Conservation (phyloP, 73 alveolate species). For the Paramecium biaurelia region DNA sequence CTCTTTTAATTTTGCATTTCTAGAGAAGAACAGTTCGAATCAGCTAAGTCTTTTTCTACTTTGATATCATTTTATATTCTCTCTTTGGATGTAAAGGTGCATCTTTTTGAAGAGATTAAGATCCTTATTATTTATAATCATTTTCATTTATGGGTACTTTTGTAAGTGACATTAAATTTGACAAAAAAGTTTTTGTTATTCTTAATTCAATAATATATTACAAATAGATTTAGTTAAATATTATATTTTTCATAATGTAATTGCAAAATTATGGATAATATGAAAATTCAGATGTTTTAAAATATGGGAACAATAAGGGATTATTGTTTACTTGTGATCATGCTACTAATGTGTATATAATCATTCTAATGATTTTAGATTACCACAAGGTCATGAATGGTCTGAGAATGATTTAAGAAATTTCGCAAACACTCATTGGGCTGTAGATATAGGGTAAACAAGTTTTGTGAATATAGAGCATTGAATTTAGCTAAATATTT, state of each 20-base stretch:
- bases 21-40: conserved; percentile 12
- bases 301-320: background rate
- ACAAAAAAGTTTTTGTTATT: background rate
- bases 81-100: background rate
- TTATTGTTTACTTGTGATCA: background rate
- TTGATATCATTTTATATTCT: conserved; percentile 13
- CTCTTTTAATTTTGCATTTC: conserved; percentile 11
- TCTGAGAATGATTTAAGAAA: background rate
- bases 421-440: conserved; percentile 5
- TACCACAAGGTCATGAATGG: background rate
- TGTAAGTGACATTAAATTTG: background rate
- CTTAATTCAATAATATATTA: background rate
- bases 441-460: background rate
- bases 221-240: background rate
- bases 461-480: background rate
- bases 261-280: background rate
- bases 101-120: background rate
- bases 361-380: background rate
- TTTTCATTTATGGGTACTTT: background rate
- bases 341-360: background rate
- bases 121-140: background rate
- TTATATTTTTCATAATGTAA: background rate
- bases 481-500: background rate
- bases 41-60: background rate
- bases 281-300: background rate